Percentiles rank a stretch among this genome's conserved stretches.
These are phyloP conservation scores for Dichotomopilus funicola DNA, from an alignment of 2,329 filamentous ascomycete genomes.

Conservation along the genomic window DNA sequence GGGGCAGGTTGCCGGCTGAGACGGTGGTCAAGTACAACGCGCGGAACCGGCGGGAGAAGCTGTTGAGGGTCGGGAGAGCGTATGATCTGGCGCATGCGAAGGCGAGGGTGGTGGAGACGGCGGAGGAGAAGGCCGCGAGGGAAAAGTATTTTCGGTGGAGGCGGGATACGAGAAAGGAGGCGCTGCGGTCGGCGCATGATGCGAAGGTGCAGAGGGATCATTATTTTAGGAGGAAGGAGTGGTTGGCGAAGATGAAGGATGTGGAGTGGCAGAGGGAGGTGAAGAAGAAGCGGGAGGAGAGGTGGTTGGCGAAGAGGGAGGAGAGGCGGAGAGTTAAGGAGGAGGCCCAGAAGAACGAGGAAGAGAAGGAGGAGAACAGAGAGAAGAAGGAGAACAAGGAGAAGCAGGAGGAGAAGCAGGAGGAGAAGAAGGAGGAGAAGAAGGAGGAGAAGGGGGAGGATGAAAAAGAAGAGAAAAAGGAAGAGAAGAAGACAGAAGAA, in stretches of 20 bases:
- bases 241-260: constrained; percentile 33
- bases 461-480: constrained; percentile 1
- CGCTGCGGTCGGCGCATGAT: constrained; percentile 38
- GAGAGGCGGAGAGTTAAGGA: constrained; percentile 26
- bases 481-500: constrained; percentile 13
- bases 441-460: constrained; percentile 15
- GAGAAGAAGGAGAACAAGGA: constrained; percentile 13
- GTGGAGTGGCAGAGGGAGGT: constrained; percentile 33
- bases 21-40: constrained; percentile 50
- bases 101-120: constrained; percentile 44
- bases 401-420: constrained; percentile 21
- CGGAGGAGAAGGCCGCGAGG: constrained; percentile 43
- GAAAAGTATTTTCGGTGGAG: constrained; percentile 43
- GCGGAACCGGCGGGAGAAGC: constrained; percentile 48
- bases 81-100: constrained; percentile 57
- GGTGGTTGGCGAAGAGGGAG: constrained; percentile 21
- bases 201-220: constrained; percentile 32
- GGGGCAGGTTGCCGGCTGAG: constrained; percentile 41
- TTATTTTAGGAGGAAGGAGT: constrained; percentile 32
- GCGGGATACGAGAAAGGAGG: constrained; percentile 44
- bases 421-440: constrained; percentile 25
- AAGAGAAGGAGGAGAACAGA: constrained; percentile 1
- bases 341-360: constrained; percentile 7
- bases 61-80: constrained; percentile 50
- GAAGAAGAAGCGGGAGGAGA: constrained; percentile 27